Evolutionary conservation across 257 asterid species (phyloP), one percentile per base, ranked within the genome.

Genomic region (Nicotiana otophora): DNA sequence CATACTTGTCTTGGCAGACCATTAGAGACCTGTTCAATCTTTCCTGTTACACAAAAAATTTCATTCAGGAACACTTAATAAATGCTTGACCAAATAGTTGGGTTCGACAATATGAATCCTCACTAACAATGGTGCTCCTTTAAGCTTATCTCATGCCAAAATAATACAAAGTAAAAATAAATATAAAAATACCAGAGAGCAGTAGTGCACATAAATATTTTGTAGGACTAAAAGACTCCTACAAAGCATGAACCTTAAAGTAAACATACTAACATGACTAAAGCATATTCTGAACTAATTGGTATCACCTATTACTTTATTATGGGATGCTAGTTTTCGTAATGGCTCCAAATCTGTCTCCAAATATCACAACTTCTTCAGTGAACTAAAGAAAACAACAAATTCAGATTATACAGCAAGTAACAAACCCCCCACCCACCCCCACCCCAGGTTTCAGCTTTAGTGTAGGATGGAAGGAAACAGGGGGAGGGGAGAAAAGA

Each of bases 1-100:
- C 98, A 68, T 87, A 89, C 83, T 90, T 92, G 92, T 95, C 98
- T 84, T 95, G 98, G 90, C 99, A 95, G 70, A 95, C 99, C 82
- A 84, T 85, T 64, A 95, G 86, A 81, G 97, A 87, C 82, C 97
- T 89, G 66, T 86, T 88, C 91, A 95, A 57, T 77, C 88, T 87
- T 83, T 95, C 98, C 99, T 95, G 90, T 12, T 83, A 23, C 65
- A 1, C 28, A 75, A 81, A 46, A 1, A 42, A 9, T 51, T 26
- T 8, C 10, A 75, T 75, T 26, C 28, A 15, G 17, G 4, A 51
- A 15, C 26, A n/a, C 26, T 4, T 4, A 4, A 53, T 53, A 53
- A 53, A 53, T 53, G 16, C 62, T 48, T 0, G 11, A 42, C 51
- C 51, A 42, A 42, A 42, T 42, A 42, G 11, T 42, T 42, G 51